Evolutionary conservation across 257 asterid species (phyloP), one percentile per base, ranked within the genome.

Genomic region (Jaltomata sinuosa): DNA sequence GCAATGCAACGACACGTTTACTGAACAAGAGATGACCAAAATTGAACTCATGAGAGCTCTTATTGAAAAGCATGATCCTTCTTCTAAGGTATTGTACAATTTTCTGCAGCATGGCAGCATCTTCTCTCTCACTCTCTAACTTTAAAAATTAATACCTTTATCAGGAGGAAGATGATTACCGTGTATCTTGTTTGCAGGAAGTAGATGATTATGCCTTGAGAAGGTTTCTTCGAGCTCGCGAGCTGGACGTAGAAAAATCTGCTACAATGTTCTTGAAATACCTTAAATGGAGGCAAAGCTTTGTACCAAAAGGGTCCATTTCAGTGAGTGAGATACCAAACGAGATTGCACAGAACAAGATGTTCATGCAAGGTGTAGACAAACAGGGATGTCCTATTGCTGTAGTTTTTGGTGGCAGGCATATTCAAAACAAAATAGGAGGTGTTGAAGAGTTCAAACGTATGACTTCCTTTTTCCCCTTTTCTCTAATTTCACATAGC

Each of bases 201-300:
- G 59, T 89, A n/a, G 95, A 94, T 76, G 97, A 96, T 69, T 49
- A 61, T 10, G 88, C 93, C 31, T 86, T 96, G 40, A 79, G 93
- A 90, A 90, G 99, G 74, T 96, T 96, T 86, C 98, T 96, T 27
- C 91, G 93, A 0, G 98, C 99, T 1, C 93, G 98, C 0, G 91
- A 90, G 83, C 88, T 83, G 8, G 91, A 92, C 78, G 71, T 88
- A 54, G 93, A 91, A 86, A 93, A 91, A 91, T 94, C 94, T 64
- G 89, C 89, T 0, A 6, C 54, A 3, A 93, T 96, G 98, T 81
- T 92, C n/a, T 8, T 85, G 82, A 92, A 89, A n/a, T 90, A 87
- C 84, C 77, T 88, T 2, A 84, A 67, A 87, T 96, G 99, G 99
- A 93, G 93, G 74, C 84, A 86, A 69, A 71, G 65, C 0, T 94